Evolutionary conservation across 352 stramenopile species (phyloP).

Genomic region (Phytophthora rubi): DNA sequence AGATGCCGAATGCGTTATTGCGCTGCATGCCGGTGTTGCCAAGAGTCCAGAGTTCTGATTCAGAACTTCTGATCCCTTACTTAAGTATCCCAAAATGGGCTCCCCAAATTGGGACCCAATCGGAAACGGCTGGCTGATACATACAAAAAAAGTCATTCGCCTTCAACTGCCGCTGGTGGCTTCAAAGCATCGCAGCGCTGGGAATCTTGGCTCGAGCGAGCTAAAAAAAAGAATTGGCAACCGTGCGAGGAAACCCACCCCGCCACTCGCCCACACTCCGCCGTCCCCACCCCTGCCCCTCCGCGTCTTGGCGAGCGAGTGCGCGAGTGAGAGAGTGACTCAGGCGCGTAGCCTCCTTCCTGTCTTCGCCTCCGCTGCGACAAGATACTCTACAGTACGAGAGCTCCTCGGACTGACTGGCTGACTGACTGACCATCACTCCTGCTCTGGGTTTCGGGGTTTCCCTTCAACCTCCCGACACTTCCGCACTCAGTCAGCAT

Average conservation of each 20-base stretch:
- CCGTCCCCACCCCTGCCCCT: background rate
- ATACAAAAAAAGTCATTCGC: conserved; percentile 9
- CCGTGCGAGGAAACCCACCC: background rate
- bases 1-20: too few relatives aligned
- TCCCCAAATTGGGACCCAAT: too few relatives aligned
- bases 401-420: background rate
- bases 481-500: conserved; percentile 33
- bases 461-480: conserved; percentile 7
- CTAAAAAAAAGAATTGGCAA: conserved; percentile 16
- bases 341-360: background rate
- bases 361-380: background rate
- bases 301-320: background rate
- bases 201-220: conserved; percentile 9
- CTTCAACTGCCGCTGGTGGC: conserved; percentile 15
- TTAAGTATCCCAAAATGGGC: too few relatives aligned
- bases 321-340: background rate
- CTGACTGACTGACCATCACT: conserved; percentile 33
- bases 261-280: background rate
- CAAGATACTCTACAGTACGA: conserved; percentile 8
- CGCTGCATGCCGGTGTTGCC: too few relatives aligned
- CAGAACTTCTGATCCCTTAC: too few relatives aligned
- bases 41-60: too few relatives aligned
- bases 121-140: conserved; percentile 24
- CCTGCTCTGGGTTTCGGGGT: conserved; percentile 6
- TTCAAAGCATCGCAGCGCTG: conserved; percentile 1